These are phyloP conservation scores for Gigaspora rosea DNA, from an alignment of 192 early-diverging fungal genomes.

Conservation along the genomic window DNA sequence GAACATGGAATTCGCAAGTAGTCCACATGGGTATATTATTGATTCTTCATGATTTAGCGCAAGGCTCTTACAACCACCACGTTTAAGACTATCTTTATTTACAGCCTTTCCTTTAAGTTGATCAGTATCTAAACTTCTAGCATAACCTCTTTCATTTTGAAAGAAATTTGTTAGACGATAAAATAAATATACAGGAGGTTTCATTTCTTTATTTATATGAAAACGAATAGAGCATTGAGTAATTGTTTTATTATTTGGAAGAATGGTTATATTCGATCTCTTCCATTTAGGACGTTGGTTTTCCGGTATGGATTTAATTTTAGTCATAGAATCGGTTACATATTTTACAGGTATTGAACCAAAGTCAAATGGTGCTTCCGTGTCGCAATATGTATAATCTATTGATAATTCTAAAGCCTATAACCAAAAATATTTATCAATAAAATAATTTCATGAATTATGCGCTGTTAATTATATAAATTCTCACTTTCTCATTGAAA, in stretches of 20 bases:
- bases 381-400: conserved; percentile 87
- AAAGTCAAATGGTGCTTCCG: not conserved
- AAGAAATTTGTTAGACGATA: conserved; percentile 97
- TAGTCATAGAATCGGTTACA: not conserved
- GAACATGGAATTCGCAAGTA: conserved; percentile 99
- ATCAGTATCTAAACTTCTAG: conserved; percentile 80
- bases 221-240: conserved; percentile 71
- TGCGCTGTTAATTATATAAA: not conserved
- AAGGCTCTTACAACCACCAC: conserved; percentile 62
- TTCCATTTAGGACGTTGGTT: not conserved
- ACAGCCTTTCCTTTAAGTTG: conserved; percentile 76
- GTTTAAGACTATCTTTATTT: conserved; percentile 41
- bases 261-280: not conserved
- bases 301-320: not conserved
- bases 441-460: not conserved
- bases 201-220: conserved; percentile 66
- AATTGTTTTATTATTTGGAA: not conserved
- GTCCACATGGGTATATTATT: conserved; percentile 93
- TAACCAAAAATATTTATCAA: not conserved
- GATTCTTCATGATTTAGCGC: conserved; percentile 44
- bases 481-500: conserved; percentile 72
- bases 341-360: not conserved
- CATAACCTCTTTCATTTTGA: conserved; percentile 97
- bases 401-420: conserved; percentile 84
- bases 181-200: conserved; percentile 86